phyloP scores from a whole-genome alignment of 108 stramenopile genomes.

The Nitzschia putrida region DNA sequence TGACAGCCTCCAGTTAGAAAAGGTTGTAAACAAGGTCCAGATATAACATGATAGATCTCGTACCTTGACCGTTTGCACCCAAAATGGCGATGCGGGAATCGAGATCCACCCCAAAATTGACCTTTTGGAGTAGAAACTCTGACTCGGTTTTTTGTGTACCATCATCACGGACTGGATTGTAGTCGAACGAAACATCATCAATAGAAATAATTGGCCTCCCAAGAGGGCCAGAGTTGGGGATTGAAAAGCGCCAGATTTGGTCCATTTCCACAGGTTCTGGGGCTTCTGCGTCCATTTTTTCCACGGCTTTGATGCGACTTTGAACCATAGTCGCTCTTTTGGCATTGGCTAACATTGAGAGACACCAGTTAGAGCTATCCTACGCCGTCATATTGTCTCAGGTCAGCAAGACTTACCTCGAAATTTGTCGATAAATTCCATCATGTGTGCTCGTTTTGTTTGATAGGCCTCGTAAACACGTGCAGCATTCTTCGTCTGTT shows the following conservation, averaged over 20 bases:
- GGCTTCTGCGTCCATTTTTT: slow-evolving; percentile 92
- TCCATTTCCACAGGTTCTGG: slow-evolving; percentile 81
- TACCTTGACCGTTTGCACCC: slow-evolving; percentile 85
- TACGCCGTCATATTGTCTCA: neutral
- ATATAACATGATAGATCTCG: slow-evolving; percentile 6
- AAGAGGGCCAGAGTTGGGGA: slow-evolving; percentile 89
- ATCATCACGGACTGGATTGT: slow-evolving; percentile 52
- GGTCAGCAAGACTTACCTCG: slow-evolving; percentile 6
- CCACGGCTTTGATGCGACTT: slow-evolving; percentile 96
- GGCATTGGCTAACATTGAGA: slow-evolving; percentile 77
- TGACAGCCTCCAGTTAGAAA: slow-evolving; percentile 12
- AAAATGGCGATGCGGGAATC: slow-evolving; percentile 84
- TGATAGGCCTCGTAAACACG: slow-evolving; percentile 92
- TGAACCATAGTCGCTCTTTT: slow-evolving; percentile 96
- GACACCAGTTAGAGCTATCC: neutral
- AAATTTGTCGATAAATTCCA: slow-evolving; percentile 98
- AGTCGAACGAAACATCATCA: slow-evolving; percentile 96
- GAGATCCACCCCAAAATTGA: slow-evolving; percentile 94
- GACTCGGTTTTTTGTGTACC: slow-evolving; percentile 52
- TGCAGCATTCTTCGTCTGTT: slow-evolving; percentile 81
- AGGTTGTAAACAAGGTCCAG: slow-evolving; percentile 10
- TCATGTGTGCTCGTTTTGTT: slow-evolving; percentile 95
- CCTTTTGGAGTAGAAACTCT: slow-evolving; percentile 87
- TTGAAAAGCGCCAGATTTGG: slow-evolving; percentile 78
- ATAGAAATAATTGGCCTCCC: slow-evolving; percentile 93